Evolutionary conservation across 192 early-diverging fungal species (phyloP), one percentile per base, ranked within the genome.

Genomic region (Blastocladiella britannica): DNA sequence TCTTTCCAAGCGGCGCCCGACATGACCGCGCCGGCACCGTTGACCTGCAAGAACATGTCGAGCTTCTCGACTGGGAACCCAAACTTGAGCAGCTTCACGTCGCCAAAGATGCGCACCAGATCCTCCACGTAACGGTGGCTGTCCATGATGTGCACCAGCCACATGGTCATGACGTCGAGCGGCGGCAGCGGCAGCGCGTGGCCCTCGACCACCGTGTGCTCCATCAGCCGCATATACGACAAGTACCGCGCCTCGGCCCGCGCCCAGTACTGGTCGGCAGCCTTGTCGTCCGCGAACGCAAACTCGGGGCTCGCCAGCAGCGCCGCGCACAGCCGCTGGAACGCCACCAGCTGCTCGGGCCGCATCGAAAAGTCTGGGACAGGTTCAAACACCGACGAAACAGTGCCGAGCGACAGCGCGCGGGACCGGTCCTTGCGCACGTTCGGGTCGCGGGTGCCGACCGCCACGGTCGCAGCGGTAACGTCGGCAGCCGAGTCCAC

Each of bases 171-270:
- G 15, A 47, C 37, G 37, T 47, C 37, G 37, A 47, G 37, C 37
- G 37, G 37, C 37, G 37, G 37, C 37, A 47, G 37, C 37, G 37
- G 37, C 37, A 47, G 37, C 37, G 37, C 37, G 37, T 47, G 37
- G 37, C 37, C 37, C n/a, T 47, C 37, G 6, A 47, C 37, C 6
- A 47, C 37, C 37, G 37, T 47, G 37, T 47, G 37, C 37, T 47
- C 15, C 37, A 47, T 47, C 15, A 47, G 37, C 37, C n/a, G 15
- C 15, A 47, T 47, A 20, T 20, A 47, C 15, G 12, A 20, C 37
- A 47, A 9, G 37, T 47, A 47, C 12, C 37, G 37, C 15, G 37
- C 37, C 37, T 47, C 37, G 37, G 37, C 37, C 2, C 37, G 37
- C 15, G 12, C 12, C 37, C 37, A 47, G 37, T 20, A 47, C 15